Base-by-base conservation (phyloP, 768 basidiomycete species). In the Leccinellum rugosiceps region DNA sequence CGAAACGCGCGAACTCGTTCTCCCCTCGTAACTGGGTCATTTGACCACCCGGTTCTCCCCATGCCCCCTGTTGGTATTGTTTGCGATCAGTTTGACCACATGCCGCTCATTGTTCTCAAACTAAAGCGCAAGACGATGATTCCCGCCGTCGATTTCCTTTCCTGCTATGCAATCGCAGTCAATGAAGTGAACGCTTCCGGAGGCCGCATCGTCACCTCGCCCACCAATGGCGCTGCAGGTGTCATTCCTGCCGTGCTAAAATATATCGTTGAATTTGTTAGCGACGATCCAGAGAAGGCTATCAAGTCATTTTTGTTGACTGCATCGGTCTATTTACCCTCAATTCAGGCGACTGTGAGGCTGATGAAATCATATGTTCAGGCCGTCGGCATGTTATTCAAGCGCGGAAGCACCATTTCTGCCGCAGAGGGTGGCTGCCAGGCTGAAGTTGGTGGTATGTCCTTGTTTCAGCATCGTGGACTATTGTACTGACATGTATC, bases 401-500 rank as follows among this genome's bases (percentile, higher is more conserved):
- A 98, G 71, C 84, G 95, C 58, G 94, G 94, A n/a, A 93, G 92
- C 60, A 96, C 95, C 2, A 97, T 98, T 51, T 92, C 90, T 48
- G 95, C 95, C 14, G 94, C 96, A 0, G 96, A 98, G 74, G 95
- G 95, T 19, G 94, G 87, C 11, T 96, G 94, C 71, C 92, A 94
- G 75, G 94, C 94, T 19, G 94, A 96, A 76, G 95, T 98, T 4
- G 95, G 95, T 70, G 89, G 89, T 88, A 67, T 30, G 76, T 65
- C 41, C 19, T 32, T 38, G 19, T 28, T 23, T 11, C 15, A 19
- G 13, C n/a, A 19, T 11, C 56, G 32, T 45, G 56, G 17, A 23
- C 13, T 46, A 41, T 32, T 21, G 25, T 34, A 28, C 47, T 58
- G 28, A 58, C 52, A 35, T 26, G 25, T n/a, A 55, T 38, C 28